These are phyloP conservation scores for Castanea mollissima DNA, from an alignment of 306 rosid species.

Conservation along the genomic window DNA sequence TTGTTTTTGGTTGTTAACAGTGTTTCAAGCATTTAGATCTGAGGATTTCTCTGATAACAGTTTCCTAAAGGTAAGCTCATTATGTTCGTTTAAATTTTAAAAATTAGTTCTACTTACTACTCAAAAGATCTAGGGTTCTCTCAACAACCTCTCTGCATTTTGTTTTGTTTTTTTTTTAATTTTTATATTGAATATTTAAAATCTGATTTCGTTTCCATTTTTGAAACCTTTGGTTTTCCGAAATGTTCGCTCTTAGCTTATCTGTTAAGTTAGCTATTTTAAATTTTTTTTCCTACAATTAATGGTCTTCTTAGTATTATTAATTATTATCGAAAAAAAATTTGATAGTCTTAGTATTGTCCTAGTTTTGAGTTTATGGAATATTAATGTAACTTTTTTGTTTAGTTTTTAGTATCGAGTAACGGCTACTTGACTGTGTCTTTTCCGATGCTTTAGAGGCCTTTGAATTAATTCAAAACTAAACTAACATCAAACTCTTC, in stretches of 20 bases:
- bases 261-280: neutral
- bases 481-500: slow-evolving; percentile 21
- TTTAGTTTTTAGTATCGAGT: slow-evolving; percentile 18
- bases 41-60: slow-evolving; percentile 2
- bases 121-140: slow-evolving; percentile 26
- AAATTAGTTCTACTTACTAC: slow-evolving; percentile 11
- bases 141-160: slow-evolving; percentile 17
- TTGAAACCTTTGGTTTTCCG: neutral
- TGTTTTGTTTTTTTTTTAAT: neutral
- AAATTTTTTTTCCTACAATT: neutral
- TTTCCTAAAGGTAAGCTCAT: neutral
- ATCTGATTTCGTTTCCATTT: slow-evolving; percentile 28
- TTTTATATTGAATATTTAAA: too few species aligned
- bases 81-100: neutral
- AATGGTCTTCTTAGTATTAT: slow-evolving; percentile 8
- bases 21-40: slow-evolving; percentile 54
- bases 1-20: neutral
- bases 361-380: slow-evolving; percentile 40
- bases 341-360: neutral
- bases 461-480: slow-evolving; percentile 38
- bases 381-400: slow-evolving; percentile 34
- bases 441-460: slow-evolving; percentile 60
- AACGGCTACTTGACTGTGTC: slow-evolving; percentile 60
- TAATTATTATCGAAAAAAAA: too few species aligned
- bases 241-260: neutral